phyloP scores from a whole-genome alignment of 2,329 filamentous ascomycete genomes.

The Beauveria varroae region DNA sequence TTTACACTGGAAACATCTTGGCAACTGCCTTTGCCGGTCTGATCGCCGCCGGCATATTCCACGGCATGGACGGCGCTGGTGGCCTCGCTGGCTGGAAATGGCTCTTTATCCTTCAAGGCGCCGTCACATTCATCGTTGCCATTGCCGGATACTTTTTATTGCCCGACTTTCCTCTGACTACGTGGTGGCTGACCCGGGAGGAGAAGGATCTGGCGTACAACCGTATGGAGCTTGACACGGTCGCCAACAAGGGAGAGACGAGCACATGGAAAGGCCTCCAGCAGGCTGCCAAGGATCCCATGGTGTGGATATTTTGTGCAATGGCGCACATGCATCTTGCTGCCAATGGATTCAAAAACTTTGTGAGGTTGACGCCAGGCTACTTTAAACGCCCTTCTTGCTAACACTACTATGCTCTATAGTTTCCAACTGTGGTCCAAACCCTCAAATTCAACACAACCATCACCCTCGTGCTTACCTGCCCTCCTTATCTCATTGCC shows the following conservation, averaged over 20 bases:
- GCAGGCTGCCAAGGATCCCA: conserved; percentile 32
- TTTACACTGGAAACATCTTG: conserved; percentile 53
- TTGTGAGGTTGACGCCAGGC: conserved; percentile 18
- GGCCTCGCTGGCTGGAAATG: conserved; percentile 57
- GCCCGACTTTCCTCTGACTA: conserved; percentile 31
- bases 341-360: conserved; percentile 37
- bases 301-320: conserved; percentile 38
- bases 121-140: conserved; percentile 22
- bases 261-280: conserved; percentile 20
- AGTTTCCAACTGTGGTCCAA: conserved; percentile 34
- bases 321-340: conserved; percentile 45
- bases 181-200: conserved; percentile 33
- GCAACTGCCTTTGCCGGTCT: conserved; percentile 61
- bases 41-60: conserved; percentile 52
- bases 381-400: not conserved
- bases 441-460: conserved; percentile 39
- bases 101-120: conserved; percentile 59
- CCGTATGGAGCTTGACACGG: conserved; percentile 23
- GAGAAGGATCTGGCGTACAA: conserved; percentile 32
- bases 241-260: conserved; percentile 18
- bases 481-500: conserved; percentile 25
- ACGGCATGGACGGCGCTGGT: conserved; percentile 26
- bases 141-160: conserved; percentile 16
- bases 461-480: conserved; percentile 41
- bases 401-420: not conserved